These are phyloP conservation scores for Globisporangium barbulae DNA, from an alignment of 352 stramenopile genomes.

Conservation along the genomic window DNA sequence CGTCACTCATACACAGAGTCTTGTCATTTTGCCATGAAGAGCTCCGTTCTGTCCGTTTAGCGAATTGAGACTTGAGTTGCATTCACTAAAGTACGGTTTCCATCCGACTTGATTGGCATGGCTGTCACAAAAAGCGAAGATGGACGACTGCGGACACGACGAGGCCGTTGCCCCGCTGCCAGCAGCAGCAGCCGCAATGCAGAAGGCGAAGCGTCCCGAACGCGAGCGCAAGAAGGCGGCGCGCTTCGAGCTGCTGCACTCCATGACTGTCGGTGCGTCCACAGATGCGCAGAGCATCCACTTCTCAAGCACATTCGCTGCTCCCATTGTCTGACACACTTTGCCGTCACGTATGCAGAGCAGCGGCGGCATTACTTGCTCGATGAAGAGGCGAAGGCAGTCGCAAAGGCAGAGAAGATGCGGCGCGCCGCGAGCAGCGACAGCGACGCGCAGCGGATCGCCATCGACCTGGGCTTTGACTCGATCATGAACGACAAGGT, in stretches of 20 bases:
- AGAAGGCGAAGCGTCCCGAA: slow-evolving; percentile 24
- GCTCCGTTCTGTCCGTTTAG: neutral
- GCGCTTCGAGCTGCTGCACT: slow-evolving; percentile 49
- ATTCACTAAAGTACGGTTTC: neutral
- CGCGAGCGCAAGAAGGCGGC: slow-evolving; percentile 51
- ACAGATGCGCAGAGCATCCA: neutral
- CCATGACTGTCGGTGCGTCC: slow-evolving; percentile 52
- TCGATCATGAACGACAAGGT: slow-evolving; percentile 83
- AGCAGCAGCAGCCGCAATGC: neutral
- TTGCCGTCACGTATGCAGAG: slow-evolving; percentile 22
- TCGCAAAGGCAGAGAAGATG: slow-evolving; percentile 27
- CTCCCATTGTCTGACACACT: neutral
- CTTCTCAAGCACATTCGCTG: neutral
- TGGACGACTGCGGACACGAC: neutral
- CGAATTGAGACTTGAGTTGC: neutral
- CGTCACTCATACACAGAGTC: neutral
- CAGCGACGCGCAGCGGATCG: slow-evolving; percentile 37
- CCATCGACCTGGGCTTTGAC: slow-evolving; percentile 71
- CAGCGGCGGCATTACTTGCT: slow-evolving; percentile 47
- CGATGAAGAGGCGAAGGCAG: slow-evolving; percentile 36
- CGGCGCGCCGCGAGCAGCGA: slow-evolving; percentile 20
- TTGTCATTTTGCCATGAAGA: neutral
- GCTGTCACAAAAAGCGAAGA: neutral
- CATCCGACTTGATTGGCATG: slow-evolving; percentile 1
- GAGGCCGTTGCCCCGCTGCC: neutral